These are phyloP conservation scores for Piromyces finnis DNA, from an alignment of 192 early-diverging fungal genomes.

Conservation along the genomic window DNA sequence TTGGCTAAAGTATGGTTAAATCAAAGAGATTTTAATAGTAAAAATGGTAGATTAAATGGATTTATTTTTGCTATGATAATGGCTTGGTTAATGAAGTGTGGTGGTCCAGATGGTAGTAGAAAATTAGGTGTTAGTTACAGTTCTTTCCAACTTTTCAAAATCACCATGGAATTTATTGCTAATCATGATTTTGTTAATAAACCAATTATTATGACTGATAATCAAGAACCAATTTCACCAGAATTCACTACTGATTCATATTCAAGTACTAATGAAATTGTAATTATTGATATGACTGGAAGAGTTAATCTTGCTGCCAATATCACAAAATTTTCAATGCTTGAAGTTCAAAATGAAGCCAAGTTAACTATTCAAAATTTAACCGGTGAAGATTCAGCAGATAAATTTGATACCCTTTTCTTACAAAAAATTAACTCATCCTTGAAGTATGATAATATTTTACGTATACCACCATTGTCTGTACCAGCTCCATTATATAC, in stretches of 20 bases:
- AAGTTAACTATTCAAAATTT: conserved; percentile 37
- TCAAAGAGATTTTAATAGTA: conserved; percentile 39
- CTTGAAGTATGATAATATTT: conserved; percentile 51
- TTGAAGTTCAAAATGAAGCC: conserved; percentile 56
- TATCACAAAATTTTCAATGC: conserved; percentile 21
- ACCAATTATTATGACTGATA: conserved; percentile 53
- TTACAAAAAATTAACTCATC: conserved; percentile 42
- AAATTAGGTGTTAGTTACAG: conserved; percentile 50
- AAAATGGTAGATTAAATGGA: conserved; percentile 30
- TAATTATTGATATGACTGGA: conserved; percentile 70
- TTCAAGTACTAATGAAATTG: conserved; percentile 44
- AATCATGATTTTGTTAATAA: conserved; percentile 40
- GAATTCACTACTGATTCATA: conserved; percentile 46
- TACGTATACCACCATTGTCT: conserved; percentile 8
- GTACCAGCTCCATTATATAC: conserved; percentile 7
- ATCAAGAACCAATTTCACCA: conserved; percentile 14
- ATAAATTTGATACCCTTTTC: conserved; percentile 65
- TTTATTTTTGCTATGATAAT: conserved; percentile 79
- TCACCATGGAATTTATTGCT: conserved; percentile 69
- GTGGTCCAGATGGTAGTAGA: conserved; percentile 29
- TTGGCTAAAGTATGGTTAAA: conserved; percentile 71
- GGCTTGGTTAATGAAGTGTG: conserved; percentile 57
- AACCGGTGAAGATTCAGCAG: conserved; percentile 30
- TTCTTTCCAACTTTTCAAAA: conserved; percentile 71
- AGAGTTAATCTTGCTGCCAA: conserved; percentile 64